These are phyloP conservation scores for Furcasterigmium sp. DNA, from an alignment of 2,329 filamentous ascomycete species.

Conservation along the genomic window DNA sequence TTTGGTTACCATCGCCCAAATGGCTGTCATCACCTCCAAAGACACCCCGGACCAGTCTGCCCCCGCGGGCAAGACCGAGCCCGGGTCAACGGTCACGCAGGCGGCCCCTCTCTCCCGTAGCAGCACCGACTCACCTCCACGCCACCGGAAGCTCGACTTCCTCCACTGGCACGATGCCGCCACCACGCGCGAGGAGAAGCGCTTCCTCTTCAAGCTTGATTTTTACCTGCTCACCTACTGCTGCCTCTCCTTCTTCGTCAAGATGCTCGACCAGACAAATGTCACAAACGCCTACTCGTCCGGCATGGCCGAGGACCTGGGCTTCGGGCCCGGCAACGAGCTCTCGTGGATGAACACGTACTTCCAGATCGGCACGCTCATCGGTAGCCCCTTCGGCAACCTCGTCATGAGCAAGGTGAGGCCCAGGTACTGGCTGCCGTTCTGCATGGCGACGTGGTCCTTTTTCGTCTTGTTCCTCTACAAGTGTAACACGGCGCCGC, in stretches of 20 bases:
- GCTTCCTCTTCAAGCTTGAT: slow-evolving; percentile 43
- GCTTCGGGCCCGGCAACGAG: slow-evolving; percentile 33
- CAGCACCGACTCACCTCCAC: too few relatives aligned
- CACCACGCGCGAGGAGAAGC: slow-evolving; percentile 33
- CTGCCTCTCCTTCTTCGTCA: slow-evolving; percentile 42
- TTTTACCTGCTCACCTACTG: slow-evolving; percentile 35
- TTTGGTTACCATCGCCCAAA: too few relatives aligned
- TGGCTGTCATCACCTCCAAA: too few relatives aligned
- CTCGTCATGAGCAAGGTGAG: slow-evolving; percentile 36
- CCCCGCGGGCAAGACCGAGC: too few relatives aligned
- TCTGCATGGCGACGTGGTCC: slow-evolving; percentile 30
- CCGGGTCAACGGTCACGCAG: too few relatives aligned
- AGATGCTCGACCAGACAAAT: slow-evolving; percentile 39
- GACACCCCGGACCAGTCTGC: too few relatives aligned
- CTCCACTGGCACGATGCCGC: slow-evolving; percentile 37
- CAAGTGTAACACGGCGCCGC: slow-evolving; percentile 26
- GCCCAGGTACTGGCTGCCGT: slow-evolving; percentile 34
- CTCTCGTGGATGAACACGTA: slow-evolving; percentile 40
- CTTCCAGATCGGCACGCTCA: slow-evolving; percentile 39
- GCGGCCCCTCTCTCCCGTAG: too few relatives aligned
- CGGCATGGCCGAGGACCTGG: slow-evolving; percentile 40
- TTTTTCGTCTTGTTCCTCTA: slow-evolving; percentile 34
- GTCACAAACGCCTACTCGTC: slow-evolving; percentile 43
- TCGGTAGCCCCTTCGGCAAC: slow-evolving; percentile 37
- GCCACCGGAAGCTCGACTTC: too few relatives aligned